Evolutionary conservation across 257 asterid genomes (phyloP).

Genomic region (Salvia rosmarinus): DNA sequence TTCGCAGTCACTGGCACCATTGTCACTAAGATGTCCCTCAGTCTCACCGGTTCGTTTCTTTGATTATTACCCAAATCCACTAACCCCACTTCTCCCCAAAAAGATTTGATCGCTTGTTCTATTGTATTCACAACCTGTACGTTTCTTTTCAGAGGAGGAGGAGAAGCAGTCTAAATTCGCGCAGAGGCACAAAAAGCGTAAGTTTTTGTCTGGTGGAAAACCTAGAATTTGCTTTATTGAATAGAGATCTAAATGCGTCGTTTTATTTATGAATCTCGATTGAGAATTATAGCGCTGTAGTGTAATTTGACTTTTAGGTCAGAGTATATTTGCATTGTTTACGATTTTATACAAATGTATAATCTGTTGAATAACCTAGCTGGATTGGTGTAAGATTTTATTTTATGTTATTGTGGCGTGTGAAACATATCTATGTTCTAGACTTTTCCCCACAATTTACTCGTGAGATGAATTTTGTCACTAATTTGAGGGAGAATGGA

Average conservation of each 20-base stretch:
- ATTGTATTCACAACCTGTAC: neutral
- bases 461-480: neutral
- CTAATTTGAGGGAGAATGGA: no score
- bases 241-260: constrained; percentile 7
- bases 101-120: neutral
- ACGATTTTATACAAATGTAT: neutral
- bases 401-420: neutral
- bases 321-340: neutral
- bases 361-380: neutral
- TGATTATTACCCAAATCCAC: neutral
- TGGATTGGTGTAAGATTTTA: neutral
- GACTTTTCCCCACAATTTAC: neutral
- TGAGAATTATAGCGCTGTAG: neutral
- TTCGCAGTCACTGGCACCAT: constrained; percentile 39
- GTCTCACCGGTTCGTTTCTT: constrained; percentile 48
- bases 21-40: constrained; percentile 49
- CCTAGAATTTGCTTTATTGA: constrained; percentile 16
- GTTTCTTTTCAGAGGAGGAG: constrained; percentile 34
- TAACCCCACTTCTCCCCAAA: neutral
- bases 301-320: neutral
- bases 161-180: constrained; percentile 40
- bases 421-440: neutral
- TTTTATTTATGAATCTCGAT: neutral
- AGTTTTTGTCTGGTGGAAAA: constrained; percentile 3
- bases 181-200: constrained; percentile 43